phyloP scores from a whole-genome alignment of 2,329 filamentous ascomycete species.

The Xylaria sp. region DNA sequence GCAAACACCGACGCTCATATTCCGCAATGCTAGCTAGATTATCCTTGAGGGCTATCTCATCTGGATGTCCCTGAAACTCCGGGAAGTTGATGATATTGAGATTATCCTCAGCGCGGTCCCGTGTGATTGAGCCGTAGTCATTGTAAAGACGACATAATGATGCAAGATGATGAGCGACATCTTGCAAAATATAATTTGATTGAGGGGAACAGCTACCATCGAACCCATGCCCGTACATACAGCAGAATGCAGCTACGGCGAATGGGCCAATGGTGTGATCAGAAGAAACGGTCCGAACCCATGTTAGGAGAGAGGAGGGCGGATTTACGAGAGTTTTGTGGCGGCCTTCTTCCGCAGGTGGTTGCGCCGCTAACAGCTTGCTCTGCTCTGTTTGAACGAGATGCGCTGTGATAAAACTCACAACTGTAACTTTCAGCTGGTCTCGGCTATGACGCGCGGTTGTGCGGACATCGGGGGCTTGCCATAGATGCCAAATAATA shows the following conservation, averaged over 20 bases:
- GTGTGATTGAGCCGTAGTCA: background rate
- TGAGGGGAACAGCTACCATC: background rate
- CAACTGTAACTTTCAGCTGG: background rate
- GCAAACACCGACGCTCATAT: background rate
- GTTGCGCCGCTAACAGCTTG: background rate
- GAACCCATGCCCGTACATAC: background rate
- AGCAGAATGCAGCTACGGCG: background rate
- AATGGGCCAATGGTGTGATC: background rate
- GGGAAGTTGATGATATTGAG: background rate
- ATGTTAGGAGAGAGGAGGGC: background rate
- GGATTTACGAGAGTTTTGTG: background rate
- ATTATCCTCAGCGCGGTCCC: background rate
- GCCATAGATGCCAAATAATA: background rate
- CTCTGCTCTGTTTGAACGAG: background rate
- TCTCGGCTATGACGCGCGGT: background rate
- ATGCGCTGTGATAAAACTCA: background rate
- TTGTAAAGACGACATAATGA: background rate
- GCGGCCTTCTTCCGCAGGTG: background rate
- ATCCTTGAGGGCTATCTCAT: background rate
- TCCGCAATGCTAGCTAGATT: background rate
- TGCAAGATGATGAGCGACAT: background rate
- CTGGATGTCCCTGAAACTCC: constrained; percentile 8
- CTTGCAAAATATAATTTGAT: background rate
- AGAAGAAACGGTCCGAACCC: background rate
- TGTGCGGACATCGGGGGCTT: background rate